phyloP scores from a whole-genome alignment of 176 grass and related monocot species.

The Avena insularis region DNA sequence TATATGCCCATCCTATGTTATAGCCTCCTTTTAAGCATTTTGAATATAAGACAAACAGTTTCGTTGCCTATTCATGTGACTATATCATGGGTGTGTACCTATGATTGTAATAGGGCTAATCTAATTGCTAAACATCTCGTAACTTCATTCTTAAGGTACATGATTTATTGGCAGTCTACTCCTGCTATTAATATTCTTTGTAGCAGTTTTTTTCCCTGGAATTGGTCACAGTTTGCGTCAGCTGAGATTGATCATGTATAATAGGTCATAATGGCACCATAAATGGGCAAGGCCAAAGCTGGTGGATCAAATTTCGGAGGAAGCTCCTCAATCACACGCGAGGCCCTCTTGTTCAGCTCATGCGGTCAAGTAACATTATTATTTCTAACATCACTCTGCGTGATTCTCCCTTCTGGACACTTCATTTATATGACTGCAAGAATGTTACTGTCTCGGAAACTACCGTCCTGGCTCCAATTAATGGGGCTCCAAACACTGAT shows the following conservation, averaged over 20 bases:
- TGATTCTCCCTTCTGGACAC: constrained; percentile 94
- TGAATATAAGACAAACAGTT: neutral
- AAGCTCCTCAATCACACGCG: constrained; percentile 78
- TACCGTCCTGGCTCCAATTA: constrained; percentile 79
- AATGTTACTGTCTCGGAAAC: constrained; percentile 77
- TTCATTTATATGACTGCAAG: constrained; percentile 89
- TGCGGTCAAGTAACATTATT: constrained; percentile 72
- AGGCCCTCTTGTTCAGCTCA: constrained; percentile 88
- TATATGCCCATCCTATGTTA: constrained; percentile 6
- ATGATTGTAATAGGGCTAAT: constrained; percentile 14
- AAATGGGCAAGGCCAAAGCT: constrained; percentile 82
- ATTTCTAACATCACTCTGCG: constrained; percentile 86
- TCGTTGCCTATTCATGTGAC: neutral
- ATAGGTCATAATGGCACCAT: constrained; percentile 93
- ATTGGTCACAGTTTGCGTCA: neutral
- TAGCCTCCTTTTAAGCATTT: neutral
- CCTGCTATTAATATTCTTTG: constrained; percentile 17
- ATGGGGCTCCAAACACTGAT: constrained; percentile 89
- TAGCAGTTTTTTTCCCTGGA: neutral
- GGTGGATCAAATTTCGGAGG: constrained; percentile 77
- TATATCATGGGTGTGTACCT: constrained; percentile 22
- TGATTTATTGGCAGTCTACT: neutral
- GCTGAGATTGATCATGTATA: constrained; percentile 6
- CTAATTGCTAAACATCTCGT: neutral
- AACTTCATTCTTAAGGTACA: neutral